These are phyloP conservation scores for Sporisorium scitamineum DNA, from an alignment of 1,284 basidiomycete genomes.

Conservation along the genomic window DNA sequence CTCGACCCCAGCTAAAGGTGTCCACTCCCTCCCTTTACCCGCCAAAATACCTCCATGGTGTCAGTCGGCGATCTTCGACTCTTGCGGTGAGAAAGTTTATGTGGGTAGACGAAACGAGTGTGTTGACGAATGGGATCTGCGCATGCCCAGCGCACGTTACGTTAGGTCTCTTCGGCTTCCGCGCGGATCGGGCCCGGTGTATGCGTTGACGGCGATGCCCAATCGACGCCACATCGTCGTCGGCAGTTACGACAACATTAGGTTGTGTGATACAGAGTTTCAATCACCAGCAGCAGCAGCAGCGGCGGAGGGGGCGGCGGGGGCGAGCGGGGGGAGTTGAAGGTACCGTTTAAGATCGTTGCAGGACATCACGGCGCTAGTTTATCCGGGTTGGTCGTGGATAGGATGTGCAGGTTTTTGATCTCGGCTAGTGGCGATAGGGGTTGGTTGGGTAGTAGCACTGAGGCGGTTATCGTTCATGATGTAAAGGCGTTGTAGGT, in stretches of 20 bases:
- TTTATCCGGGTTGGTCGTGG: slow-evolving; percentile 88
- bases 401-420: slow-evolving; percentile 85
- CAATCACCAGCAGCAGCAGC: too few species aligned
- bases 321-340: slow-evolving; percentile 70
- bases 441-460: slow-evolving; percentile 77
- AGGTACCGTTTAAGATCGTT: slow-evolving; percentile 84
- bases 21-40: slow-evolving; percentile 85
- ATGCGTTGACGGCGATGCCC: slow-evolving; percentile 88
- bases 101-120: slow-evolving; percentile 91
- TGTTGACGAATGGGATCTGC: slow-evolving; percentile 92
- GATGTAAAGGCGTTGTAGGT: slow-evolving; percentile 52
- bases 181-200: slow-evolving; percentile 87
- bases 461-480: slow-evolving; percentile 64
- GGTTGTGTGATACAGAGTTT: slow-evolving; percentile 90
- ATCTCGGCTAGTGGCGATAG: slow-evolving; percentile 92
- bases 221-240: slow-evolving; percentile 89
- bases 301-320: slow-evolving; percentile 72
- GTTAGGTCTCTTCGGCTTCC: slow-evolving; percentile 87
- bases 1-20: slow-evolving; percentile 74
- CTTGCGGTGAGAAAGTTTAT: slow-evolving; percentile 86
- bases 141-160: slow-evolving; percentile 69
- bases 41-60: slow-evolving; percentile 96
- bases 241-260: slow-evolving; percentile 91
- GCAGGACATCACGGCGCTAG: slow-evolving; percentile 95
- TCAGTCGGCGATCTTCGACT: slow-evolving; percentile 79